These are phyloP conservation scores for Dothistroma pini DNA, from an alignment of 2,329 filamentous ascomycete species.

Conservation along the genomic window DNA sequence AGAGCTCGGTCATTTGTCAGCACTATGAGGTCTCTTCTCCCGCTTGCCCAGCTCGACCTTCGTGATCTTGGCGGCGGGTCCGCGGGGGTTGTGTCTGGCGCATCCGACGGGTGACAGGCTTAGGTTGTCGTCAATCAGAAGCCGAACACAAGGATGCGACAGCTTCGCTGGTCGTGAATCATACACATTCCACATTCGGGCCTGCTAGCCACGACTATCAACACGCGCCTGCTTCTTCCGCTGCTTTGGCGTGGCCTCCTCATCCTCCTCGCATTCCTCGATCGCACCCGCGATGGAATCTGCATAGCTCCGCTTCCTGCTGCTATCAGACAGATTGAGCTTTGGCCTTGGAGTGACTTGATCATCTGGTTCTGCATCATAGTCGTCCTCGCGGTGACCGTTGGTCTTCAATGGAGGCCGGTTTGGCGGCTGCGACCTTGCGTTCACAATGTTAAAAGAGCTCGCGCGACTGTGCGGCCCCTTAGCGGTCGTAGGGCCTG, in stretches of 20 bases:
- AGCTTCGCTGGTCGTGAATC: too few species aligned
- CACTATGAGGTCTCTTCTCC: too few species aligned
- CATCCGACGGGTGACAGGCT: too few species aligned
- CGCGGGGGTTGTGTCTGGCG: too few species aligned
- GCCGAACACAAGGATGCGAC: too few species aligned
- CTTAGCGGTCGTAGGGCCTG: conserved; percentile 20
- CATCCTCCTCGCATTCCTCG: conserved; percentile 11
- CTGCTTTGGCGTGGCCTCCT: conserved; percentile 23
- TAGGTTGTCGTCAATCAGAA: too few species aligned
- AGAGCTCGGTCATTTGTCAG: too few species aligned
- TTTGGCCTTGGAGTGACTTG: conserved; percentile 20
- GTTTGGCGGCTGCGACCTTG: not conserved
- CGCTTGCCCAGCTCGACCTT: too few species aligned
- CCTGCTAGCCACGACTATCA: not conserved
- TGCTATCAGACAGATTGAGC: conserved; percentile 6
- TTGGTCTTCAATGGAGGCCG: conserved; percentile 1
- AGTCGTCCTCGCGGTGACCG: not conserved
- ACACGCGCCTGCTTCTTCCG: conserved; percentile 16
- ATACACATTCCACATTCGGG: not conserved
- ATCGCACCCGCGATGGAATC: conserved; percentile 15
- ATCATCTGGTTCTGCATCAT: conserved; percentile 20
- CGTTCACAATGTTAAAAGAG: conserved; percentile 12
- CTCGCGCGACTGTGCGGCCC: conserved; percentile 15
- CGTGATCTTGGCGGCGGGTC: too few species aligned
- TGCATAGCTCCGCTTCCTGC: conserved; percentile 23